These are phyloP conservation scores for Hypericum androsaemum DNA, from an alignment of 345 rosid species.

Conservation along the genomic window DNA sequence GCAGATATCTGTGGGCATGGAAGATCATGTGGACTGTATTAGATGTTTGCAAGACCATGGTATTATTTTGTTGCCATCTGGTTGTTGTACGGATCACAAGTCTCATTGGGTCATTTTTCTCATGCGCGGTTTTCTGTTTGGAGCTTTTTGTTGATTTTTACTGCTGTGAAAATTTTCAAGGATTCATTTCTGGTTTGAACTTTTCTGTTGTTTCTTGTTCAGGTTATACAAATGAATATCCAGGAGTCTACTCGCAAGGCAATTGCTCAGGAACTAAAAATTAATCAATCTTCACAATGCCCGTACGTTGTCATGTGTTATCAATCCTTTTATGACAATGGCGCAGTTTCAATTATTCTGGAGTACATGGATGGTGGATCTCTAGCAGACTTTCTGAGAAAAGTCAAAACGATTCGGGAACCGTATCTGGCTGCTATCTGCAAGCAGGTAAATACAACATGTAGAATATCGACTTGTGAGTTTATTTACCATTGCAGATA, in stretches of 20 bases:
- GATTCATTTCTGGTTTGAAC: background rate
- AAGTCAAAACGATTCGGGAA: constrained; percentile 63
- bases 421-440: constrained; percentile 61
- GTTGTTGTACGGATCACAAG: no score
- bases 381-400: constrained; percentile 63
- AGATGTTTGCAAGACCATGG: no score
- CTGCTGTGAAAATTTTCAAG: constrained; percentile 1
- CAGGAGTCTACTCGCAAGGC: constrained; percentile 54
- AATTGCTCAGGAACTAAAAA: constrained; percentile 71
- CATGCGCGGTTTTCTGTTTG: no score
- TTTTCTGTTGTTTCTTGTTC: background rate
- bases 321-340: constrained; percentile 73
- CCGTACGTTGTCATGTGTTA: constrained; percentile 75
- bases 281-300: constrained; percentile 69
- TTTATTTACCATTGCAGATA: background rate
- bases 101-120: no score
- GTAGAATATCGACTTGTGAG: background rate
- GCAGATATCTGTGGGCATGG: no score
- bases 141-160: no score
- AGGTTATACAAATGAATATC: constrained; percentile 75
- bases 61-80: no score
- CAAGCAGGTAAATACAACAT: constrained; percentile 48
- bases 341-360: constrained; percentile 68
- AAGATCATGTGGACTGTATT: no score
- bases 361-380: constrained; percentile 97